Evolutionary conservation across 768 basidiomycete species (phyloP).

Genomic region (Lyophyllum semitale): DNA sequence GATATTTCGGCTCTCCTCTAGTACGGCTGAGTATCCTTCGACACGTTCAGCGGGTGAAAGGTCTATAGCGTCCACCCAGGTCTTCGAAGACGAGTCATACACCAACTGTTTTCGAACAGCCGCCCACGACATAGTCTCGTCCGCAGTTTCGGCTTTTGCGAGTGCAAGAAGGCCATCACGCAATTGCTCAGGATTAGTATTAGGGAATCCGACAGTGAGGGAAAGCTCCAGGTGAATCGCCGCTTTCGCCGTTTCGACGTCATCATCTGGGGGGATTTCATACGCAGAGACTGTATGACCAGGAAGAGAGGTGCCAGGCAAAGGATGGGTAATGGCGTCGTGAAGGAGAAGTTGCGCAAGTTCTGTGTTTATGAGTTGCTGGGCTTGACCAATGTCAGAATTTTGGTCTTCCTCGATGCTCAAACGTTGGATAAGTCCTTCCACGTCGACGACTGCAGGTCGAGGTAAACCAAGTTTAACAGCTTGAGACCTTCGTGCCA

Average conservation of each 20-base stretch:
- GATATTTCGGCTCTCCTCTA: slow-evolving; percentile 62
- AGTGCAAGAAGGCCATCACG: slow-evolving; percentile 73
- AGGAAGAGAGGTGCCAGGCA: slow-evolving; percentile 82
- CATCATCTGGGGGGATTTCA: slow-evolving; percentile 74
- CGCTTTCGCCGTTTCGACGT: slow-evolving; percentile 66
- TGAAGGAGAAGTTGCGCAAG: slow-evolving; percentile 80
- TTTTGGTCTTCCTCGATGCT: slow-evolving; percentile 47
- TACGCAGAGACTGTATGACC: slow-evolving; percentile 74
- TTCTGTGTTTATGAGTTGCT: slow-evolving; percentile 73
- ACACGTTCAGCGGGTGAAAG: slow-evolving; percentile 64
- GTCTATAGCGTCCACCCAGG: slow-evolving; percentile 67
- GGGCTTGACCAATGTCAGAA: slow-evolving; percentile 47
- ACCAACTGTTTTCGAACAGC: slow-evolving; percentile 58
- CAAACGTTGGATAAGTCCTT: slow-evolving; percentile 61
- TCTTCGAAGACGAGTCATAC: slow-evolving; percentile 54
- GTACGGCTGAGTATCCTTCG: slow-evolving; percentile 60
- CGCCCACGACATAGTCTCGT: slow-evolving; percentile 75
- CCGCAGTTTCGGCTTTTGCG: slow-evolving; percentile 59
- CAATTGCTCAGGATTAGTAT: slow-evolving; percentile 77
- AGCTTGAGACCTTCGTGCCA: slow-evolving; percentile 81
- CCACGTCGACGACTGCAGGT: slow-evolving; percentile 80
- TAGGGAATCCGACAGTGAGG: slow-evolving; percentile 77
- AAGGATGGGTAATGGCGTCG: slow-evolving; percentile 83
- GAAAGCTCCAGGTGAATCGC: slow-evolving; percentile 84
- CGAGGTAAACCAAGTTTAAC: slow-evolving; percentile 86